Base-by-base conservation (phyloP, 768 basidiomycete species). In the Xerocomellus amylosporus region DNA sequence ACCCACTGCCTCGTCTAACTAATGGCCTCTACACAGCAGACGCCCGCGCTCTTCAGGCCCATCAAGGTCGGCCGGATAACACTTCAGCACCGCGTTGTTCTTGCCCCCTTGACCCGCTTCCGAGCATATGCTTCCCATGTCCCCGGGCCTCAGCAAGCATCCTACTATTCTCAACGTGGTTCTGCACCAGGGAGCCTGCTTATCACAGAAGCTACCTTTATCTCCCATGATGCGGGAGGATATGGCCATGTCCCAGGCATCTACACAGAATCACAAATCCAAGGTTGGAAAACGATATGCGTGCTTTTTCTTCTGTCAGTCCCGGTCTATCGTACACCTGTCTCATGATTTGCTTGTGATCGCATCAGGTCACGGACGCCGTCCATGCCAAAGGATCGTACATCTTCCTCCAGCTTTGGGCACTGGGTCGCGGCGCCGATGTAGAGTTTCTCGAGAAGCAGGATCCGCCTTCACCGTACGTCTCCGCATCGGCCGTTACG, bases 221-320 rank as follows among this genome's bases (percentile, higher is more conserved):
- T 88, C 46, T 75, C 79, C 0, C 64, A 17, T 2, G 60, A 75
- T 13, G 82, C 83, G 0, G 81, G 79, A 2, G 84, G 83, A 2
- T 73, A 69, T 40, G 46, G 54, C 2, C 68, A 81, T 51, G 76
- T 79, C 0, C 88, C 87, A 2, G 88, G 87, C 1, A 81, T 88
- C 50, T 88, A 79, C 75, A 81, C 65, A n/a, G 65, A 77, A 3
- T 81, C 78, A 22, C 88, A 92, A 58, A 77, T 77, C 30, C 54
- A 62, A 9, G 75, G 59, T 0, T 85, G 83, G 84, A 81, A 78
- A 59, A 59, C 66, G 60, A 79, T 78, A 31, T 8, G 43, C 33
- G n/a, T 12, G 2, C 2, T 1, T 22, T 14, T 8, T 6, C 12
- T 31, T 30, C 3, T 2, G 14, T 28, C 17, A 12, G 17, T 26